phyloP scores from a whole-genome alignment of 441 rosid species.

The Euphorbia celastroides region DNA sequence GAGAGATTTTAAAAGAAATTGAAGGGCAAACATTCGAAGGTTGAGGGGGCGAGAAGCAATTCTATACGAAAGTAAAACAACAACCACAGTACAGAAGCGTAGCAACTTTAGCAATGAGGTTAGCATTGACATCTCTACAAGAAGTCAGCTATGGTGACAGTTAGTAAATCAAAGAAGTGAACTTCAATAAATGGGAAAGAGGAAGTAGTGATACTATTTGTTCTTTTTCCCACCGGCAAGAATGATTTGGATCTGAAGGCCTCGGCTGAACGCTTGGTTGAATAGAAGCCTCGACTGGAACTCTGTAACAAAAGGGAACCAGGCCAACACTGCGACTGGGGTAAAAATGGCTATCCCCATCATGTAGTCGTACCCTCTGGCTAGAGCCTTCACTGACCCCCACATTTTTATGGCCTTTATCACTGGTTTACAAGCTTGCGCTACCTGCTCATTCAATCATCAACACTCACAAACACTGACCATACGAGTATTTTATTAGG shows the following conservation, averaged over 20 bases:
- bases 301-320: slow-evolving; percentile 96
- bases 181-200: too few relatives aligned
- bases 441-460: slow-evolving; percentile 51
- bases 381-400: slow-evolving; percentile 91
- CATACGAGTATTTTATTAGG: too few relatives aligned
- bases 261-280: slow-evolving; percentile 99
- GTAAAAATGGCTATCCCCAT: slow-evolving; percentile 70
- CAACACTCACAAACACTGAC: too few relatives aligned
- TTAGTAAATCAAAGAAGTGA: not conserved
- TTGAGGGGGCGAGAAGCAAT: too few relatives aligned
- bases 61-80: too few relatives aligned
- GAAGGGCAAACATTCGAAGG: too few relatives aligned
- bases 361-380: slow-evolving; percentile 85
- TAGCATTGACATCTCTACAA: too few relatives aligned
- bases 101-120: too few relatives aligned
- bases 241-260: slow-evolving; percentile 95
- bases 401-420: slow-evolving; percentile 85
- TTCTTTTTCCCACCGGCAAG: slow-evolving; percentile 91
- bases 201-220: slow-evolving; percentile 29
- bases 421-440: slow-evolving; percentile 63
- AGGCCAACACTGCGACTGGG: slow-evolving; percentile 76
- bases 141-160: not conserved
- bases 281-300: slow-evolving; percentile 90
- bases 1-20: too few relatives aligned
- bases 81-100: not conserved